phyloP scores from a whole-genome alignment of 345 rosid species.

The Lumnitzera racemosa region DNA sequence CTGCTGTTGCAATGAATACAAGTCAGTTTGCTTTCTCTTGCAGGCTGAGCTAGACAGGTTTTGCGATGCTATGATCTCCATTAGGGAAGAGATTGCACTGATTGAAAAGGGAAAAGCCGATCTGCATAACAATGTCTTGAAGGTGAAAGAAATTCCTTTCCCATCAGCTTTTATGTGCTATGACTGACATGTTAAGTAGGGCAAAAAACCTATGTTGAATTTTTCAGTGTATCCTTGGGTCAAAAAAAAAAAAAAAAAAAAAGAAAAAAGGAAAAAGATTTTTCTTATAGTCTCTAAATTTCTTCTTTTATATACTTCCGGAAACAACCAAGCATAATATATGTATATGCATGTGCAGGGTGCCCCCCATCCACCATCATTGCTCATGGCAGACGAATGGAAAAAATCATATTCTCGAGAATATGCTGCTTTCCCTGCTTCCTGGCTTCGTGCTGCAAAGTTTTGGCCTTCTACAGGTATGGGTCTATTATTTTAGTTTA shows the following conservation, averaged over 20 bases:
- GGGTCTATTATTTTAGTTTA: conserved; percentile 1
- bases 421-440: conserved; percentile 93
- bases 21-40: conserved; percentile 3
- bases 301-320: too few species aligned
- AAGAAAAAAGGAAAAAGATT: too few species aligned
- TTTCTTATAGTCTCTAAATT: too few species aligned
- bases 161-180: too few species aligned
- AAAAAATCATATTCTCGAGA: conserved; percentile 83
- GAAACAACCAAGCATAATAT: neutral
- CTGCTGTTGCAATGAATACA: too few species aligned
- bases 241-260: too few species aligned
- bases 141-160: conserved; percentile 33
- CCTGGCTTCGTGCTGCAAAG: conserved; percentile 86
- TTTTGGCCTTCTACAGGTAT: conserved; percentile 95
- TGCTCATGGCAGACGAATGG: conserved; percentile 98
- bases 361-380: conserved; percentile 98
- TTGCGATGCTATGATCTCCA: conserved; percentile 93
- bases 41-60: conserved; percentile 98
- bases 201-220: too few species aligned
- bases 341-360: conserved; percentile 39
- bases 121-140: conserved; percentile 81
- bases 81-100: conserved; percentile 87
- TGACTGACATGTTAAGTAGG: too few species aligned
- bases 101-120: conserved; percentile 96
- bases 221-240: too few species aligned